Base-by-base conservation (phyloP, 192 early-diverging fungal genomes). In the Lobulomyces angularis region DNA sequence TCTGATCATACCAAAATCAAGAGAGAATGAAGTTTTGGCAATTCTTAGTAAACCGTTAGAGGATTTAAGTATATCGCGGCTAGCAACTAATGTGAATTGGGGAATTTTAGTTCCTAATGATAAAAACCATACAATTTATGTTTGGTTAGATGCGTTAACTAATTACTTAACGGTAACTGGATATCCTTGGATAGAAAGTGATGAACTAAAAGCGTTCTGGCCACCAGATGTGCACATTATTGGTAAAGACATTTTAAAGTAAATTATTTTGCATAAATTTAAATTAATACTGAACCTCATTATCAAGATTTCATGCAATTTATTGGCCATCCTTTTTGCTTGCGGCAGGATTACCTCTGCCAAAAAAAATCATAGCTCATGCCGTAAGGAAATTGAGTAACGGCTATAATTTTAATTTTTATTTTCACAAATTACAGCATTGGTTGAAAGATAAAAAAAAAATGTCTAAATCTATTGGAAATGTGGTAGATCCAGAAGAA, bases 271-370 rank as follows among this genome's bases (percentile, higher is more conserved):
- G 5, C 2, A 12, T 12, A 42, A 29, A 12, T 11, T 17, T 5
- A 1, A 32, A 7, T 22, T 64, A 27, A 47, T 14, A 9, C 7
- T 17, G 9, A 8, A 59, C 19, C 8, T 17, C 5, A 12, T 46
- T 41, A 8, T 8, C 8, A 12, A 77, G 82, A 43, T 97, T 97
- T 60, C 93, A 97, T 53, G 88, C 88, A 1, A 80, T 97, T 11
- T 97, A 86, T 56, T 97, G 93, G 93, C 93, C 93, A 8, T 88
- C 89, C 1, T 85, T 97, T 44, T 58, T 97, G 29, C 76, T 97
- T 71, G 93, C 93, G 0, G 83, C 84, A 2, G 74, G 60, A 0
- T 55, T 94, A 18, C 75, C 75, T 1, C 61, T 83, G 28, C 90
- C 93, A 3, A 54, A 60, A 35, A 67, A 71, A 20, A 92, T 97